Evolutionary conservation across 2,329 filamentous ascomycete genomes (phyloP), one percentile per base, ranked within the genome.

Genomic region (Hysterium pulicare): DNA sequence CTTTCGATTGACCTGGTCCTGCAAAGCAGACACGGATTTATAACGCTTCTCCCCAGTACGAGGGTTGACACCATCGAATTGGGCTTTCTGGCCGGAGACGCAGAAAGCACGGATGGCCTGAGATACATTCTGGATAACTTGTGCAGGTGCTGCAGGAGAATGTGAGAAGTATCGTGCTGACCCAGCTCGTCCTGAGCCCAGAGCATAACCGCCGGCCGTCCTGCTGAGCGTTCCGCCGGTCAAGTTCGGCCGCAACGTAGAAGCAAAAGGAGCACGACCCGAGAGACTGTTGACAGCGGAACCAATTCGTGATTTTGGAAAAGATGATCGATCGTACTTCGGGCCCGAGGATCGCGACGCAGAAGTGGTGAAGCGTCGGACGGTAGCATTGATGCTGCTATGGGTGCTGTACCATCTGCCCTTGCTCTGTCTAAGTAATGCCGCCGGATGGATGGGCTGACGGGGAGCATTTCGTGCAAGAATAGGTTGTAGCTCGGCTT

Each of bases 91-190:
- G 0, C 93, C 93, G 0, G 87, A 90, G n/a, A 95, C 76, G 70
- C 88, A 85, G 69, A 98, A 96, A 10, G 90, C 90, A 41, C 93
- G 83, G 59, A 97, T 84, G 4, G 90, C 93, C 55, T 90, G 84
- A 10, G 89, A 95, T n/a, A 96, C 91, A 68, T 95, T 95, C 66
- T 93, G 86, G 39, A 97, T 81, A 35, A 97, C 89, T 65, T 97
- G 88, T 1, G 90, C 89, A 30, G 89, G 90, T 6, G 84, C 81
- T 8, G 87, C 85, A 1, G 91, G 89, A 1, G 83, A 81, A 69
- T 96, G 90, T 1, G 89, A 94, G 71, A 97, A 97, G 72, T 91
- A 91, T 52, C 91, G 80, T 19, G 83, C 82, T 33, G 85, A 87
- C 52, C 86, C 82, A 45, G 81, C 66, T 35, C 83, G 77, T 23